Base-by-base conservation (phyloP, 2,329 filamentous ascomycete genomes). In the Talaromyces sp. region DNA sequence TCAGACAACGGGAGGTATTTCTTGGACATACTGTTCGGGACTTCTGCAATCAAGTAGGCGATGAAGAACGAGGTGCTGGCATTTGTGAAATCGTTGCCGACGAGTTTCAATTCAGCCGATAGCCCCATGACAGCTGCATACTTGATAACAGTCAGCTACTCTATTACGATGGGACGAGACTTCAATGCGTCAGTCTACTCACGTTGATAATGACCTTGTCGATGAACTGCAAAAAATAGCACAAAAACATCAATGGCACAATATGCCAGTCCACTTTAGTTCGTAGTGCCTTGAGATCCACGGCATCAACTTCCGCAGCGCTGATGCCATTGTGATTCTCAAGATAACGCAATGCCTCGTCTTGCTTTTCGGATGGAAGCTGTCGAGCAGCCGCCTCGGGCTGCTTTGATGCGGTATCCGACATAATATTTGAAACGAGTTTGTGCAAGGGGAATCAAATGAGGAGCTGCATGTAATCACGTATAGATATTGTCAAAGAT, bases 41-140 rank as follows among this genome's bases (percentile, higher is more conserved):
- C 75, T 72, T 88, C 86, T 35, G 85, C 85, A 66, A 84, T 78
- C 1, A 87, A 75, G 62, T 86, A 83, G 3, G 84, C 87, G 48
- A 89, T 85, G 69, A 87, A 90, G 69, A 89, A 85, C 33, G 85
- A 83, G 0, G 86, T 88, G 2, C 86, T 85, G 19, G 86, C 74
- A 74, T 87, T 87, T 57, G 84, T 85, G 72, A 89, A 89, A 58
- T 89, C 82, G 66, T 89, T 88, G 19, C 83, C 84, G 13, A 75
- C 72, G 57, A 90, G 79, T 0, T 82, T 76, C 7, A 87, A 79
- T 65, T 88, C 85, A 60, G 81, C 74, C 24, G 75, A 78, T 8
- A 90, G 72, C 3, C 87, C 86, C 87, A 90, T 90, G 60, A 90
- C 86, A 66, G 84, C 85, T 19, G 86, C 86, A 71, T 90, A 90